phyloP scores from a whole-genome alignment of 495 filamentous ascomycete genomes.

The Saxophila tyrrhenica region DNA sequence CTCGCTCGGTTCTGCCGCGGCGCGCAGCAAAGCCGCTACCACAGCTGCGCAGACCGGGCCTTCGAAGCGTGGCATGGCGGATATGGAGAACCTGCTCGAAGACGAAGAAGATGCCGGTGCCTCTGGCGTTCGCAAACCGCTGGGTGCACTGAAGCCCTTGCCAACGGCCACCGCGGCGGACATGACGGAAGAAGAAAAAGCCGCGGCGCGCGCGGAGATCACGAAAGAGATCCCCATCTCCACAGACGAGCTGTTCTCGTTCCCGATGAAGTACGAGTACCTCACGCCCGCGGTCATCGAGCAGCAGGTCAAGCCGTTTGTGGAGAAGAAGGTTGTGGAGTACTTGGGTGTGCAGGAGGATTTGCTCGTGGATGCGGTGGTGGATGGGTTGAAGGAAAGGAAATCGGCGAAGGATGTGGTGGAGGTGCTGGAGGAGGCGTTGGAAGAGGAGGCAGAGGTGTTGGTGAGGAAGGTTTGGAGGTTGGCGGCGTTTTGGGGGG shows the following conservation, averaged over 20 bases:
- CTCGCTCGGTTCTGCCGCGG: conserved; percentile 77
- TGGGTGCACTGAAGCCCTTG: conserved; percentile 9
- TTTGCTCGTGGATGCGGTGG: conserved; percentile 84
- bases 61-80: conserved; percentile 69
- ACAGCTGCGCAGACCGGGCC: conserved; percentile 53
- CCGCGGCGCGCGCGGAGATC: conserved; percentile 58
- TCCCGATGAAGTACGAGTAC: conserved; percentile 89
- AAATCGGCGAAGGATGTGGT: conserved; percentile 69
- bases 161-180: conserved; percentile 5
- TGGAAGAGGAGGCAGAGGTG: conserved; percentile 90
- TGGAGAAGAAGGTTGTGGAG: conserved; percentile 96
- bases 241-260: conserved; percentile 79
- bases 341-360: conserved; percentile 94
- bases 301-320: conserved; percentile 85
- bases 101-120: conserved; percentile 53
- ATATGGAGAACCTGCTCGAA: conserved; percentile 80
- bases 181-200: conserved; percentile 16
- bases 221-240: conserved; percentile 83
- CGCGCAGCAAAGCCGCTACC: conserved; percentile 34
- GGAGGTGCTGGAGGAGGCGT: conserved; percentile 68
- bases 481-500: conserved; percentile 97
- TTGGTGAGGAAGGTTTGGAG: conserved; percentile 96
- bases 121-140: neutral
- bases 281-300: conserved; percentile 73
- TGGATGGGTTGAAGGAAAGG: conserved; percentile 72